Conservation (phyloP, 345 rosid species). For the Rubroshorea leprosula region DNA sequence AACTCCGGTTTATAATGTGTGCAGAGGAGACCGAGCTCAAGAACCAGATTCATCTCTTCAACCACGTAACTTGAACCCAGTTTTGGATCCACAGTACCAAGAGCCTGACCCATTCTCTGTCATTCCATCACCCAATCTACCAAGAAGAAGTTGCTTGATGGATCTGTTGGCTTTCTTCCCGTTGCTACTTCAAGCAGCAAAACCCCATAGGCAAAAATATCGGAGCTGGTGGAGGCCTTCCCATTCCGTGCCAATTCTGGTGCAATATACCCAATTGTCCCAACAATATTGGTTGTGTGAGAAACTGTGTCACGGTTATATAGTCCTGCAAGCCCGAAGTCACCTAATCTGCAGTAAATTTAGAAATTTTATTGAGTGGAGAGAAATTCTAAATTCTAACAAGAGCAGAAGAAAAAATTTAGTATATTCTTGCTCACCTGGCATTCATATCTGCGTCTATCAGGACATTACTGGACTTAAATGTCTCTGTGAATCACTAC, state of each 20-base stretch:
- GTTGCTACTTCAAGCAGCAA: slow-evolving; percentile 60
- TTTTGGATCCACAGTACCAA: slow-evolving; percentile 8
- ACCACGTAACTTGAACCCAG: not conserved
- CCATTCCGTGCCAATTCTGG: slow-evolving; percentile 70
- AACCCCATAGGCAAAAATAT: slow-evolving; percentile 63
- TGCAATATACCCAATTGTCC: slow-evolving; percentile 74
- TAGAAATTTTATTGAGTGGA: not conserved
- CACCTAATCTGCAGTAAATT: slow-evolving; percentile 32
- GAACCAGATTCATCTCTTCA: slow-evolving; percentile 9
- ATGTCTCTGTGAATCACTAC: slow-evolving; percentile 76
- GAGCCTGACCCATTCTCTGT: slow-evolving; percentile 9
- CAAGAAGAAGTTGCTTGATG: not conserved
- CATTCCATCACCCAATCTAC: slow-evolving; percentile 11
- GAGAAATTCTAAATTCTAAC: too few relatives aligned
- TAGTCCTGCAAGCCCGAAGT: slow-evolving; percentile 77
- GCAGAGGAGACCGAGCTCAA: slow-evolving; percentile 12
- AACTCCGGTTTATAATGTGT: slow-evolving; percentile 2
- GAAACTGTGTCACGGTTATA: slow-evolving; percentile 51
- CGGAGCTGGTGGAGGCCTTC: slow-evolving; percentile 56
- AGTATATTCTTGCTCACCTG: too few relatives aligned
- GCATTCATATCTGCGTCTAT: slow-evolving; percentile 64
- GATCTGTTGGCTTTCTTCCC: slow-evolving; percentile 42
- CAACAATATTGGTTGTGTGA: slow-evolving; percentile 55
- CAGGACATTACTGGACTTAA: slow-evolving; percentile 71
- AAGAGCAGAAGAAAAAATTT: too few relatives aligned